Percentiles rank a stretch among this genome's conserved stretches.
These are phyloP conservation scores for Cytauxzoon felis DNA, from an alignment of 169 alveolate genomes.

Conservation along the genomic window DNA sequence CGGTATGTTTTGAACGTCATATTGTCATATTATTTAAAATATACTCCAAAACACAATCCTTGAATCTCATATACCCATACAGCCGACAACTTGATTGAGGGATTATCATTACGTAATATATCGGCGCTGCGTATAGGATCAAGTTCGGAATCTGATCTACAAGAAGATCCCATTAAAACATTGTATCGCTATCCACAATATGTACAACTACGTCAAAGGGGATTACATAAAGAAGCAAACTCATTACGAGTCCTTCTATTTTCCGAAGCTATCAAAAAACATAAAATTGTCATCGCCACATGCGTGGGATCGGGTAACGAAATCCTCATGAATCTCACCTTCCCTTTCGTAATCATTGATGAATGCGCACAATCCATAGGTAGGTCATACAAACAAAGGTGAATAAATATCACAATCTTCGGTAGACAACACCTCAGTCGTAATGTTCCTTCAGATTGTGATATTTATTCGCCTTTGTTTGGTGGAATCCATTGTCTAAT, in stretches of 20 bases:
- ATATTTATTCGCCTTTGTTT: too few species aligned
- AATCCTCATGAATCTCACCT: constrained; percentile 67
- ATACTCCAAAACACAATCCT: too few species aligned
- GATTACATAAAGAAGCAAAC: constrained; percentile 71
- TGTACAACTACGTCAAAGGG: constrained; percentile 49
- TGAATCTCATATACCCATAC: not conserved
- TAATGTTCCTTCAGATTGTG: too few species aligned
- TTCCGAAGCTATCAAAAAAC: constrained; percentile 66
- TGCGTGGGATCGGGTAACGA: constrained; percentile 86
- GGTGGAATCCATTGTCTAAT: too few species aligned
- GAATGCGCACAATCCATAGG: constrained; percentile 85
- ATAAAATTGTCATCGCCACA: constrained; percentile 79
- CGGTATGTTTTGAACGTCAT: not conserved
- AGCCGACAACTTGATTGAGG: constrained; percentile 72
- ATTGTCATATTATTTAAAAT: not conserved
- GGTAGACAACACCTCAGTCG: too few species aligned
- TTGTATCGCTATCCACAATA: constrained; percentile 58
- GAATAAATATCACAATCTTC: too few species aligned
- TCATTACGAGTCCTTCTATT: constrained; percentile 59
- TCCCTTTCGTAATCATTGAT: constrained; percentile 79
- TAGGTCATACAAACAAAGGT: not conserved
- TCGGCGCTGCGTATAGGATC: constrained; percentile 67
- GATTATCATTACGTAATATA: constrained; percentile 55
- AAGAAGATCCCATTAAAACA: constrained; percentile 68
- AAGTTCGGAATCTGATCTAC: constrained; percentile 69